phyloP scores from a whole-genome alignment of 2,329 filamentous ascomycete genomes.

The Aspergillus sp. region DNA sequence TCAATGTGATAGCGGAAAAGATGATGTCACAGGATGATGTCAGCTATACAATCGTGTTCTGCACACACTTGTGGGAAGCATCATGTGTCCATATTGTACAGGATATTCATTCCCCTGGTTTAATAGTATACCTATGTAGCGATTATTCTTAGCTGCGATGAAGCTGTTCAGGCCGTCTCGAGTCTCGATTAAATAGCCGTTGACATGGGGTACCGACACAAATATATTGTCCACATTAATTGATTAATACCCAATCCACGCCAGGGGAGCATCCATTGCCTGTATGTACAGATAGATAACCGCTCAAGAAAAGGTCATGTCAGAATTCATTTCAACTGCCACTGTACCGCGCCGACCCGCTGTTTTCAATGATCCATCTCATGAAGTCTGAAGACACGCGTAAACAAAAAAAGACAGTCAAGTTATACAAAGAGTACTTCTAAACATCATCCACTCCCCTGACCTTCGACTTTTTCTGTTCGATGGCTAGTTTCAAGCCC shows the following conservation, averaged over 20 bases:
- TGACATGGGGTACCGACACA: not conserved
- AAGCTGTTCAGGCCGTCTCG: no score
- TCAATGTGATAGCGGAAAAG: not conserved
- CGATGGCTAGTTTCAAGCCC: conserved; percentile 36
- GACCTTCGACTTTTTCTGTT: conserved; percentile 33
- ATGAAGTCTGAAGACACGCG: not conserved
- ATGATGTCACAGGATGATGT: not conserved
- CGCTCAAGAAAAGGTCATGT: not conserved
- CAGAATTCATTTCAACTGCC: not conserved
- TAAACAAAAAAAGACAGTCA: conserved; percentile 3
- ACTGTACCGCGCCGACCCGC: conserved; percentile 7
- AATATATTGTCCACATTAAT: not conserved
- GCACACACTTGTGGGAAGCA: no score
- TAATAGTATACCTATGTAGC: no score
- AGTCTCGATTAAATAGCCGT: no score
- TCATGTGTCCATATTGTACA: no score
- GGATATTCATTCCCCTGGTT: no score
- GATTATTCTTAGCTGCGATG: no score
- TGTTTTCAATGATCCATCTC: conserved; percentile 6
- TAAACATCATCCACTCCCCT: conserved; percentile 33
- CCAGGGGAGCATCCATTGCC: not conserved
- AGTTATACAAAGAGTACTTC: conserved; percentile 8
- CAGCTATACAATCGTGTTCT: no score
- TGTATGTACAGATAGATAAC: not conserved
- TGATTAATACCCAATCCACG: no score